Evolutionary conservation across 2,329 filamentous ascomycete genomes (phyloP).

Genomic region (Exophiala lecanii-corni): DNA sequence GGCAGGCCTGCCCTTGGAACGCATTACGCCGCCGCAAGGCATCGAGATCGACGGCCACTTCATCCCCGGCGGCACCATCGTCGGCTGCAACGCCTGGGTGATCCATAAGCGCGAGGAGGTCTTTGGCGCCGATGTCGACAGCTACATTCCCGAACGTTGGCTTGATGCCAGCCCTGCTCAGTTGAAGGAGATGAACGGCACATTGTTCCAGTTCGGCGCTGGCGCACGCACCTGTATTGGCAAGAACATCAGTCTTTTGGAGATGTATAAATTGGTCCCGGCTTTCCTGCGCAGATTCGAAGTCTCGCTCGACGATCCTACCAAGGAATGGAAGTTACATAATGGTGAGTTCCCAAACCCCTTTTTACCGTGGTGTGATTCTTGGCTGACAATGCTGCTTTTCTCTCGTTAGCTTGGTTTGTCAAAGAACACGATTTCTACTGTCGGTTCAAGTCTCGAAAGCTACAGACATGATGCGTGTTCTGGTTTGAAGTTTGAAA

Average conservation of each 20-base stretch:
- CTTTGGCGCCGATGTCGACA: slow-evolving; percentile 64
- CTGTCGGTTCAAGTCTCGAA: slow-evolving; percentile 25
- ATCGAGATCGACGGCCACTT: slow-evolving; percentile 62
- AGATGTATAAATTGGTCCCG: slow-evolving; percentile 31
- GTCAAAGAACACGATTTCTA: slow-evolving; percentile 37
- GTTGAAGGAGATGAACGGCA: slow-evolving; percentile 47
- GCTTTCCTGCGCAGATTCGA: slow-evolving; percentile 25
- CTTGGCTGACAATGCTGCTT: too few relatives aligned
- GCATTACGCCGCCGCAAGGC: slow-evolving; percentile 62
- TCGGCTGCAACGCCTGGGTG: slow-evolving; percentile 72
- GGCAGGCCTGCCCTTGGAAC: slow-evolving; percentile 66
- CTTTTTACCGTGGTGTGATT: too few relatives aligned
- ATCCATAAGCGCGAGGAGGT: slow-evolving; percentile 64
- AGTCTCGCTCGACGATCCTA: slow-evolving; percentile 21
- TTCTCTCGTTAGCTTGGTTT: slow-evolving; percentile 54
- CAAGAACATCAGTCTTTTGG: slow-evolving; percentile 30
- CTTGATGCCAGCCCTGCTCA: slow-evolving; percentile 47
- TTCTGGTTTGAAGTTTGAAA: too few relatives aligned
- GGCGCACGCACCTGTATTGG: slow-evolving; percentile 44
- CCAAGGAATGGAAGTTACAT: slow-evolving; percentile 25
- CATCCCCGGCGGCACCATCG: slow-evolving; percentile 66
- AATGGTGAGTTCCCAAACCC: slow-evolving; percentile 18
- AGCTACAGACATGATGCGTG: too few relatives aligned
- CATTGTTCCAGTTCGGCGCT: slow-evolving; percentile 43
- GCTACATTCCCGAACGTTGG: slow-evolving; percentile 67